Base-by-base conservation (phyloP, 768 basidiomycete genomes). In the Neoboletus magnificus region DNA sequence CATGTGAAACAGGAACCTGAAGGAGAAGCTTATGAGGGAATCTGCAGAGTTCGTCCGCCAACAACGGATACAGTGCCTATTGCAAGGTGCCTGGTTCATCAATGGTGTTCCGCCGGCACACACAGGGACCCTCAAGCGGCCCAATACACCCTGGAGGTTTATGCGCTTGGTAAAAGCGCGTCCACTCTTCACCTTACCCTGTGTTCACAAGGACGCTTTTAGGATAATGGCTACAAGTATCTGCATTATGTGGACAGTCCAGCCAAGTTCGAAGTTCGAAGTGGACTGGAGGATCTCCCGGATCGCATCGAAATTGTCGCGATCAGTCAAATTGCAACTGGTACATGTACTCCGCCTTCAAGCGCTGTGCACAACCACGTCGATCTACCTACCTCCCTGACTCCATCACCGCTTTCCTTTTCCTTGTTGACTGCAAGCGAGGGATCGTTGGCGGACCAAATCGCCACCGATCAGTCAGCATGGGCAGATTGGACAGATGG, bases 401-500 rank as follows among this genome's bases (percentile, higher is more conserved):
- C 74, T 0, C 75, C 85, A 2, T 88, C 87, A 0, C 83, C 85
- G 0, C 76, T 90, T 23, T 89, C 89, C 4, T 93, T 93, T 71
- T 88, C 89, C 10, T 73, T 94, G 48, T 70, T 91, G 49, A 86
- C 81, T 54, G 77, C 82, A 8, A 83, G 80, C 62, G 87, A 88
- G 62, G 85, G 82, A 20, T 85, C 87, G 2, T 67, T 92, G 54
- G 90, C 87, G 5, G 89, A 92, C 67, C 82, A 86, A 55, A 85
- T 91, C 62, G 89, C 91, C 4, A 83, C 86, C 29, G 84, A 93
- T 69, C 80, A 82, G 50, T 83, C 85, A 18, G 77, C 87, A 18
- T 94, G 90, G 87, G 88, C 91, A 16, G 93, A 96, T 73, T 96
- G 93, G 93, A 91, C 91, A 3, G 93, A 96, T 69, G 93, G 93